phyloP scores from a whole-genome alignment of 2,329 filamentous ascomycete species.

The Xylariales sp. region DNA sequence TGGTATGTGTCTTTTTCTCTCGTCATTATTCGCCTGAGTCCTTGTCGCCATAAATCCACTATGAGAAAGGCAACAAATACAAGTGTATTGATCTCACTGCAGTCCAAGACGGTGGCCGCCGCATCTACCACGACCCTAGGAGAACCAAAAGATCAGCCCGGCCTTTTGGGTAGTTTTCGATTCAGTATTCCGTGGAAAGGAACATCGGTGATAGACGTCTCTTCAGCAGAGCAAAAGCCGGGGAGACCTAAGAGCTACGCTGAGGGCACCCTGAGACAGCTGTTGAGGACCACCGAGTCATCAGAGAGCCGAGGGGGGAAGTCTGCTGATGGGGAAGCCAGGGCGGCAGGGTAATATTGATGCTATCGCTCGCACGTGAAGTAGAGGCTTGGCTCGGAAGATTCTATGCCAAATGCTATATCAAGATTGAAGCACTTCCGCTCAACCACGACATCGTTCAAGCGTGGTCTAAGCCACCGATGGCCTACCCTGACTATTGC shows the following conservation, averaged over 20 bases:
- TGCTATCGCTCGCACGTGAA: neutral
- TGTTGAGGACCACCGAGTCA: slow-evolving; percentile 57
- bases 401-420: neutral
- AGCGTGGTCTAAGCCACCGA: no score
- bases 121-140: slow-evolving; percentile 46
- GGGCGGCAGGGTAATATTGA: slow-evolving; percentile 15
- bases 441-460: no score
- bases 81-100: slow-evolving; percentile 24
- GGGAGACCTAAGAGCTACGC: slow-evolving; percentile 58
- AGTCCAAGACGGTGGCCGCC: slow-evolving; percentile 46
- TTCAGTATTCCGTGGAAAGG: slow-evolving; percentile 61
- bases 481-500: no score
- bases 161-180: slow-evolving; percentile 55
- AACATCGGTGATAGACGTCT: slow-evolving; percentile 33
- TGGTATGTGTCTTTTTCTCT: slow-evolving; percentile 24
- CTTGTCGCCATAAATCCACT: neutral
- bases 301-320: slow-evolving; percentile 25
- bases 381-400: neutral
- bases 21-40: neutral
- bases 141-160: slow-evolving; percentile 35
- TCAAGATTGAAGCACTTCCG: no score
- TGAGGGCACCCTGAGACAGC: slow-evolving; percentile 66
- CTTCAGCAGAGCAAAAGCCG: slow-evolving; percentile 36
- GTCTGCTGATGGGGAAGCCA: slow-evolving; percentile 11
- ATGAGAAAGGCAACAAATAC: neutral